phyloP scores from a whole-genome alignment of 1,284 basidiomycete species.

The Sanguinoderma infundibulare region DNA sequence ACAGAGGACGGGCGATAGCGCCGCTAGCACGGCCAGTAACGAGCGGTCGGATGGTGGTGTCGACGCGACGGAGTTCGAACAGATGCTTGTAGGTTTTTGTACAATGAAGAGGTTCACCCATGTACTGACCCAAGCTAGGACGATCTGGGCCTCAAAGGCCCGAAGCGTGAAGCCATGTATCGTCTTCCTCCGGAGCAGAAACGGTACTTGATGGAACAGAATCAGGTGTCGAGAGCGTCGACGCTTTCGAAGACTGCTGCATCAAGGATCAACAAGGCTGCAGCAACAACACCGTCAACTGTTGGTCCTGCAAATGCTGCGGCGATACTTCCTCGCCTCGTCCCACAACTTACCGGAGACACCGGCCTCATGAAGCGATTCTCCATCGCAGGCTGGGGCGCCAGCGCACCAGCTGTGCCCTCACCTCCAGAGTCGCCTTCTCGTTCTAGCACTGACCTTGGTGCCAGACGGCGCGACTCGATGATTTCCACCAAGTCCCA shows the following conservation, averaged over 20 bases:
- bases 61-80: constrained; percentile 57
- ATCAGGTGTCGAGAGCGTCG: constrained; percentile 39
- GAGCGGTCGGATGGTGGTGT: constrained; percentile 38
- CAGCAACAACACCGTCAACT: constrained; percentile 45
- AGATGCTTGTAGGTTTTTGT: constrained; percentile 61
- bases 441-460: constrained; percentile 45
- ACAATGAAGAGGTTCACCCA: constrained; percentile 10
- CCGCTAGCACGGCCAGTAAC: constrained; percentile 10
- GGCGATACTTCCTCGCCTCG: constrained; percentile 58
- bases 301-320: constrained; percentile 65
- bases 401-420: constrained; percentile 27
- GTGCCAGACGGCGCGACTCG: constrained; percentile 28
- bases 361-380: constrained; percentile 72
- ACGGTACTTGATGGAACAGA: constrained; percentile 68
- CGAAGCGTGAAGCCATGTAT: constrained; percentile 69
- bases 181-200: constrained; percentile 69
- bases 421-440: constrained; percentile 36
- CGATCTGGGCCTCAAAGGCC: constrained; percentile 75
- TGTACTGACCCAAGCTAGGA: constrained; percentile 45
- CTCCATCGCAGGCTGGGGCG: constrained; percentile 71
- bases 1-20: constrained; percentile 40
- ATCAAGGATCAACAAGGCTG: constrained; percentile 31
- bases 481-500: constrained; percentile 24
- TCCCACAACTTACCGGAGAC: constrained; percentile 74
- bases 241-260: constrained; percentile 40